Conservation (phyloP, 2,329 filamentous ascomycete genomes). For the Colletotrichum tanaceti region DNA sequence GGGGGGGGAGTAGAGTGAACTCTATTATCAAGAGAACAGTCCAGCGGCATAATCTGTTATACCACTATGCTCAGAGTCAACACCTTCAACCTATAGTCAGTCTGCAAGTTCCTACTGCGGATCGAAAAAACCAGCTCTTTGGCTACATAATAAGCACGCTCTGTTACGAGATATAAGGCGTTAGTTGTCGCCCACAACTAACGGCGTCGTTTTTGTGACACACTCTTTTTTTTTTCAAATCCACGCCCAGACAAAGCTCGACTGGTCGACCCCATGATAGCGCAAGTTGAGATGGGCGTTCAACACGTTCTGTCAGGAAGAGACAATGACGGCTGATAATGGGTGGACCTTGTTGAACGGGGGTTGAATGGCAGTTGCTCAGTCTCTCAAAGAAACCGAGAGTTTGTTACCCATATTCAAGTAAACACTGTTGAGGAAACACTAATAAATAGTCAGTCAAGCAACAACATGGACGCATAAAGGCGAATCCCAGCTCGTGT, state of each 20-base stretch:
- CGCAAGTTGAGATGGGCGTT: conserved; percentile 36
- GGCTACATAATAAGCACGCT: neutral
- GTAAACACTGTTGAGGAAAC: conserved; percentile 46
- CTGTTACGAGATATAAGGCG: too few species aligned
- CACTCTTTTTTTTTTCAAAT: too few species aligned
- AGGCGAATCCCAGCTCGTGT: too few species aligned
- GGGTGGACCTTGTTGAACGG: conserved; percentile 49
- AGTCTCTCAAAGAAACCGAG: conserved; percentile 50
- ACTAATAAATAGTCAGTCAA: conserved; percentile 50
- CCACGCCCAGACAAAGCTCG: neutral
- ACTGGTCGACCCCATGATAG: neutral
- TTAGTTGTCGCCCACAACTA: too few species aligned
- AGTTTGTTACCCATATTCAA: conserved; percentile 45
- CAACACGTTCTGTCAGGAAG: conserved; percentile 32
- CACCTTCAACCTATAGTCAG: neutral
- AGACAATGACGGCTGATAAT: conserved; percentile 48
- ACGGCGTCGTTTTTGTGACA: neutral
- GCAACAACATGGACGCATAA: conserved; percentile 44
- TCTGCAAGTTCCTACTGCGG: neutral
- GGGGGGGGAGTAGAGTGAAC: neutral
- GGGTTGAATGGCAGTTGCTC: conserved; percentile 50
- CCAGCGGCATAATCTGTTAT: neutral
- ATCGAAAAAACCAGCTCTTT: neutral
- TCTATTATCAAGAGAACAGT: neutral
- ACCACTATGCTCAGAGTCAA: neutral